Conservation (phyloP, 768 basidiomycete species). For the Podaxis mareebaensis region DNA sequence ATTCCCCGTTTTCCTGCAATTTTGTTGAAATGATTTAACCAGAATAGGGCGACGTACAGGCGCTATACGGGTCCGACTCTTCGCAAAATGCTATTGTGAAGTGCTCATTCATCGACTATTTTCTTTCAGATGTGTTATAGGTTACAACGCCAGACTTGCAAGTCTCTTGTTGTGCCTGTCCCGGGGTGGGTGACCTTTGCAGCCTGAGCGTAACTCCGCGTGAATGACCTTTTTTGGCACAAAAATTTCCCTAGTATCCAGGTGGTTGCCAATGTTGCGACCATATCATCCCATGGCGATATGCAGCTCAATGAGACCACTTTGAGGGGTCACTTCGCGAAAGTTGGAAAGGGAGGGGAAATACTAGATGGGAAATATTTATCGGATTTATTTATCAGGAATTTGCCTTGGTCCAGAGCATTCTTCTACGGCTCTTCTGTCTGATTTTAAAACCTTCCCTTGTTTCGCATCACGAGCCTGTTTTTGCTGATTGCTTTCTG, state of each 20-base stretch:
- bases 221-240: not conserved
- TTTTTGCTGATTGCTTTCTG: not conserved
- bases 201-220: slow-evolving; percentile 4
- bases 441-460: not conserved
- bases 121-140: not conserved
- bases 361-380: not conserved
- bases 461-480: not conserved
- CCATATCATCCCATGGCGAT: not conserved
- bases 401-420: not conserved
- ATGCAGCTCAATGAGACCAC: not conserved
- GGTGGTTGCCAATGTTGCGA: not conserved
- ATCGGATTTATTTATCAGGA: not conserved
- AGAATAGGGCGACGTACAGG: not conserved
- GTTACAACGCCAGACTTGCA: not conserved
- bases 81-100: too few species aligned
- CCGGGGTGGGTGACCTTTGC: not conserved
- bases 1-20: not conserved
- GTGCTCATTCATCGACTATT: not conserved
- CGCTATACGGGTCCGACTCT: not conserved
- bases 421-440: not conserved
- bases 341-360: not conserved
- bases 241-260: not conserved
- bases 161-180: not conserved
- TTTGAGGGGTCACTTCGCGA: not conserved
- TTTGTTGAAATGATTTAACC: not conserved